phyloP scores from a whole-genome alignment of 441 rosid genomes.

The Codiaeum variegatum region DNA sequence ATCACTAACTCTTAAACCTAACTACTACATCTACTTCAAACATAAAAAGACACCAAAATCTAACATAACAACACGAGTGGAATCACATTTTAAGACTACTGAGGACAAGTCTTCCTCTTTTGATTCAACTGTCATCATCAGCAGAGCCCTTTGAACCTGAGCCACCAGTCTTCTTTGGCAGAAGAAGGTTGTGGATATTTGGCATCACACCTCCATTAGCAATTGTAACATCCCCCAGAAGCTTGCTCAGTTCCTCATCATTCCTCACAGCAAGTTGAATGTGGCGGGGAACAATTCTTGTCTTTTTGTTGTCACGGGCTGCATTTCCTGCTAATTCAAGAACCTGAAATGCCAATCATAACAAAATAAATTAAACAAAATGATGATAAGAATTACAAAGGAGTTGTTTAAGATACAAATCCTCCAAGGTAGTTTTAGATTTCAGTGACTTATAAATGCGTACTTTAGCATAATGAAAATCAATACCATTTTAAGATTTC shows the following conservation, averaged over 20 bases:
- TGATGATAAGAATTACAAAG: background rate
- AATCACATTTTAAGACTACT: background rate
- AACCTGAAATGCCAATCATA: constrained; percentile 41
- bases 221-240: constrained; percentile 83
- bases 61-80: background rate
- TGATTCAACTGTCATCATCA: constrained; percentile 31
- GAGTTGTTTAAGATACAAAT: background rate
- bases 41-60: background rate
- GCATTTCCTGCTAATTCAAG: constrained; percentile 95
- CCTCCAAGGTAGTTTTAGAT: background rate
- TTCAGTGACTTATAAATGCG: background rate
- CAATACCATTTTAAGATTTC: background rate
- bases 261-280: constrained; percentile 88
- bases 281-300: constrained; percentile 86
- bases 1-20: background rate
- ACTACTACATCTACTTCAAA: background rate
- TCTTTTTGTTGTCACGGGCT: constrained; percentile 90
- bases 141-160: constrained; percentile 53
- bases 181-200: constrained; percentile 84
- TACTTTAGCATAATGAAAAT: background rate
- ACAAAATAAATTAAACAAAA: background rate
- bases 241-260: constrained; percentile 89
- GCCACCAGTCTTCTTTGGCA: constrained; percentile 78
- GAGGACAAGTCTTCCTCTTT: background rate
- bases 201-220: constrained; percentile 98